Evolutionary conservation across 1,284 basidiomycete genomes (phyloP), one percentile per base, ranked within the genome.

Genomic region (Athelia psychrophila): DNA sequence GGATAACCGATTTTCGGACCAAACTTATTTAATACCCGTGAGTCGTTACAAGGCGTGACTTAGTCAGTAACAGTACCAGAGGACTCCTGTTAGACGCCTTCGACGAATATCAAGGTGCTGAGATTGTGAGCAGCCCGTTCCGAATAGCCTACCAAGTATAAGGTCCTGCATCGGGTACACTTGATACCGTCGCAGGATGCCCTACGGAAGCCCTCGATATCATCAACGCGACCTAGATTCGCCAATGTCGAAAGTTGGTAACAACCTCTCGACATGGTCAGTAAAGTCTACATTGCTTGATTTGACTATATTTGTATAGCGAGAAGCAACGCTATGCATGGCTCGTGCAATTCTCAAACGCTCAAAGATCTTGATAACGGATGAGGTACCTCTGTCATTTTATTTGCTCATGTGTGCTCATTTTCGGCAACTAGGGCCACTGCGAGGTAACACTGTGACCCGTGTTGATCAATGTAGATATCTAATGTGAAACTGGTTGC

Each of bases 71-170:
- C 6, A 30, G 93, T 20, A 91, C 84, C 2, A 59, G 96, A n/a
- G 80, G 94, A 18, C 88, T 88, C 0, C 91, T 92, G 0, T 73
- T 96, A n/a, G 94, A 97, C 62, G 89, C 95, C 10, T 95, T 97
- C 59, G 80, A 88, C 33, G n/a, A 91, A 65, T 95, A 95, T 58
- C 76, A 90, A 53, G 95, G 96, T 58, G 76, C 76, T 1, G 91
- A 95, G 54, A 93, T 97, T 59, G 88, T 91, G 59, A 50, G 81
- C 70, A 5, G 6, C 6, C 48, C 27, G 27, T 13, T 30, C 6
- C 5, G 27, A 13, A 13, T 5, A 30, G 27, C n/a, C 27, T 13
- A 30, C 5, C 20, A 3, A 55, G n/a, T n/a, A n/a, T n/a, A 91
- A 88, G 95, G 88, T 58, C 0, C 79, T 97, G 9, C 84, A 88